Base-by-base conservation (phyloP, 345 rosid species). In the Theobroma cacao region DNA sequence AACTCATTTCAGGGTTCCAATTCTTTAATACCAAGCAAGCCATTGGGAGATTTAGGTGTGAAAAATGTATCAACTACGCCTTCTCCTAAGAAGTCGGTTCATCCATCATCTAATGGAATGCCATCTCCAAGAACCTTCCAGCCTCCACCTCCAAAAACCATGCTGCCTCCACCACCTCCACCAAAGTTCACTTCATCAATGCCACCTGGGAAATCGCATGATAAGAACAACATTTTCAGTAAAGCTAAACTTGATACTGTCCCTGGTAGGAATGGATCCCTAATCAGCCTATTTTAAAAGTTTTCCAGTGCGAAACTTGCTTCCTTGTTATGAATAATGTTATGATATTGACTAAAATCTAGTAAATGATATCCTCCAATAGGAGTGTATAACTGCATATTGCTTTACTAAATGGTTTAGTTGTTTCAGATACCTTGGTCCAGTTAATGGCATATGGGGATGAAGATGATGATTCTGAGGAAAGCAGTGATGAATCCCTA, bases 401-500 rank as follows among this genome's bases (percentile, higher is more conserved):
- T 65, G 20, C 34, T 18, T 14, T 56, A 74, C 75, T 7, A 40
- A 63, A 58, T 41, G 4, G 66, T 78, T 34, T 18, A 68, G 63
- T 80, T 75, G 30, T 86, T 83, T 78, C 92, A 89, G 98, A 92
- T 80, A 94, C 98, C 33, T 85, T 92, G 79, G 86, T 91, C 76
- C 91, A 92, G 86, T 83, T 94, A 77, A 87, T 94, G 92, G 91
- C 93, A 78, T 90, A 94, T 82, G 91, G 96, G 20, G 90, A 92
- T 22, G 97, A 91, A 10, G 96, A 91, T 4, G 90, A 86, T 43
- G 85, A 88, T 4, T 61, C 79, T 0, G 90, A 90, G 22, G 92
- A 87, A 82, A 63, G 80, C 40, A 26, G 75, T 36, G 85, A 82
- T 48, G 87, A 79, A 75, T 55, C 84, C 15, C 33, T 36, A 1